Percentiles rank a stretch among this genome's conserved stretches.
These are phyloP conservation scores for Backusella tarrabulga DNA, from an alignment of 192 early-diverging fungal genomes.

Conservation along the genomic window DNA sequence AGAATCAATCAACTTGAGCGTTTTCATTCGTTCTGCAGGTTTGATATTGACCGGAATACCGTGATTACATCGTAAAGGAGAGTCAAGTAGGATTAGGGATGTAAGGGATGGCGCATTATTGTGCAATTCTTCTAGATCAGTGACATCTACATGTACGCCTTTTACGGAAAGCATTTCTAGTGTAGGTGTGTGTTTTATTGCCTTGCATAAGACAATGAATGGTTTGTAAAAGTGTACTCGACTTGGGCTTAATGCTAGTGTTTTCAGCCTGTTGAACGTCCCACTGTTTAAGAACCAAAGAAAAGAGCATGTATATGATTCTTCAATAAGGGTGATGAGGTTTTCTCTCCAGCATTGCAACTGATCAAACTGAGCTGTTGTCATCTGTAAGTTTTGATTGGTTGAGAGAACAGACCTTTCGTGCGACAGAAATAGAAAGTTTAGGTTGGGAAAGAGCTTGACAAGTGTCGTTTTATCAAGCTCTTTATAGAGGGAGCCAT, in stretches of 20 bases:
- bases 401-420: neutral
- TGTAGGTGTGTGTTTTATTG: neutral
- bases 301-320: slow-evolving; percentile 1
- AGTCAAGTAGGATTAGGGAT: neutral
- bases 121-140: neutral
- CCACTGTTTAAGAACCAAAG: neutral
- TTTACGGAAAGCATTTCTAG: neutral
- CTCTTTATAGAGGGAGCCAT: neutral
- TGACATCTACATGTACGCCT: neutral
- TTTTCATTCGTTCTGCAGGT: slow-evolving; percentile 1
- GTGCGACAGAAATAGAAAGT: neutral
- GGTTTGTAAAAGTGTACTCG: neutral
- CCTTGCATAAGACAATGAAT: neutral
- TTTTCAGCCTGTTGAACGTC: neutral
- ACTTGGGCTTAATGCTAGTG: neutral
- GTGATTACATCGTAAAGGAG: neutral
- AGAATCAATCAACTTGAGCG: neutral
- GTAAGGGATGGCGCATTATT: neutral
- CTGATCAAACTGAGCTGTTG: neutral
- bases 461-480: neutral
- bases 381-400: neutral
- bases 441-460: neutral
- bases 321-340: neutral
- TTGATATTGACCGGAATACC: neutral
- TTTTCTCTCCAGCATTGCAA: neutral